phyloP scores from a whole-genome alignment of 2,329 filamentous ascomycete species.

The Sporothrix dimorphospora region DNA sequence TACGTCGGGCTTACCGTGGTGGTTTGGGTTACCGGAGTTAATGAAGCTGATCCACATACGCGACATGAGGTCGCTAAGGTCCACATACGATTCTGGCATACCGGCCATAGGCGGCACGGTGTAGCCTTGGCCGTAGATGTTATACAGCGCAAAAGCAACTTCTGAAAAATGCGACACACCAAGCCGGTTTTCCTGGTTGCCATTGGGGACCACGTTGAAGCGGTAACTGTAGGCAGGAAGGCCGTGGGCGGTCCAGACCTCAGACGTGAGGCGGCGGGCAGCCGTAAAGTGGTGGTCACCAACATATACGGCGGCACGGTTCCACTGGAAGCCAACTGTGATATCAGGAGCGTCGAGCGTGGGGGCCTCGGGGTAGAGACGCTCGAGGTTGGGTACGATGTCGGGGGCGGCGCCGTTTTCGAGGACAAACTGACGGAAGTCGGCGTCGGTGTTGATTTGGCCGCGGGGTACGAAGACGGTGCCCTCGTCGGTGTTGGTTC shows the following conservation, averaged over 20 bases:
- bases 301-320: background rate
- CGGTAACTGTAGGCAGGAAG: background rate
- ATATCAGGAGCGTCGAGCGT: background rate
- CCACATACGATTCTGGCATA: background rate
- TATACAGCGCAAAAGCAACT: background rate
- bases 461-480: background rate
- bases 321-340: background rate
- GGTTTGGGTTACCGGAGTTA: background rate
- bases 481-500: slow-evolving; percentile 55
- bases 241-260: background rate
- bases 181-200: background rate
- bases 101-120: background rate
- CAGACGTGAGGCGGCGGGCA: background rate
- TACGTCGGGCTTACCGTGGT: background rate
- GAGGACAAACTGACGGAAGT: background rate
- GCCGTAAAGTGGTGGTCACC: background rate
- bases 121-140: background rate
- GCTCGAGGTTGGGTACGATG: background rate
- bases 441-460: slow-evolving; percentile 5
- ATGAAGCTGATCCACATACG: background rate
- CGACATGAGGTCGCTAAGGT: background rate
- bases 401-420: background rate
- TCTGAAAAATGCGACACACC: background rate
- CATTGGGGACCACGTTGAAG: background rate
- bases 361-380: background rate